phyloP scores from a whole-genome alignment of 2,329 filamentous ascomycete genomes.

The Arthrobotrys sphaeroides region DNA sequence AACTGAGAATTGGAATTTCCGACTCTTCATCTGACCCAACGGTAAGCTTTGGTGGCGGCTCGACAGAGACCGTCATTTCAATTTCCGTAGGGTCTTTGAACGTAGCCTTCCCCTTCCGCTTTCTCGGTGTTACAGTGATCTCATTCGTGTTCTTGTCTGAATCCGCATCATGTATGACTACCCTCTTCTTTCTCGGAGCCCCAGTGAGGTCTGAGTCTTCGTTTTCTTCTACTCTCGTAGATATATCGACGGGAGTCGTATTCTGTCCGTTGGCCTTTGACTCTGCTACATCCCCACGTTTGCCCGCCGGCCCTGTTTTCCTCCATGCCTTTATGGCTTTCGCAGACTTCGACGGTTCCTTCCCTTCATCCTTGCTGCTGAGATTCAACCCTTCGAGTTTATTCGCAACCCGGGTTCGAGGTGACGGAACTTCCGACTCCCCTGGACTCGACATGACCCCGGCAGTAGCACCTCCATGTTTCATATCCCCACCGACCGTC shows the following conservation, averaged over 20 bases:
- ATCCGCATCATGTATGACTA: conserved; percentile 54
- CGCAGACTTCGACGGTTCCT: conserved; percentile 37
- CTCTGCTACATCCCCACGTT: conserved; percentile 8
- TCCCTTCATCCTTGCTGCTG: not conserved
- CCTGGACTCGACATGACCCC: not conserved
- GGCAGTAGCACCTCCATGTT: not conserved
- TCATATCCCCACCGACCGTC: conserved; percentile 16
- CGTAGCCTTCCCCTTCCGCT: conserved; percentile 65
- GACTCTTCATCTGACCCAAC: conserved; percentile 22
- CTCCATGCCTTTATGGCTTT: conserved; percentile 46
- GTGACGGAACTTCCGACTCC: conserved; percentile 36
- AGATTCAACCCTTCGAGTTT: conserved; percentile 55
- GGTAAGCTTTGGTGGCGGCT: conserved; percentile 58
- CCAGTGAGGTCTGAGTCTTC: conserved; percentile 27
- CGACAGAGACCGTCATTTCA: conserved; percentile 50
- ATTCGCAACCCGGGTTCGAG: conserved; percentile 54
- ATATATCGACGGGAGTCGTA: conserved; percentile 10
- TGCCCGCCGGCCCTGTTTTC: not conserved
- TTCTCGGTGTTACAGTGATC: conserved; percentile 58
- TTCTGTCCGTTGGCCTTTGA: conserved; percentile 58
- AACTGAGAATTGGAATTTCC: not conserved
- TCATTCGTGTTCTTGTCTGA: conserved; percentile 57
- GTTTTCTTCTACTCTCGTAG: conserved; percentile 7
- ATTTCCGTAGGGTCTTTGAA: conserved; percentile 49
- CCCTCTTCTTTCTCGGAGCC: conserved; percentile 59